These are phyloP conservation scores for Symbiodinium natans DNA, from an alignment of 73 alveolate genomes.

Conservation along the genomic window DNA sequence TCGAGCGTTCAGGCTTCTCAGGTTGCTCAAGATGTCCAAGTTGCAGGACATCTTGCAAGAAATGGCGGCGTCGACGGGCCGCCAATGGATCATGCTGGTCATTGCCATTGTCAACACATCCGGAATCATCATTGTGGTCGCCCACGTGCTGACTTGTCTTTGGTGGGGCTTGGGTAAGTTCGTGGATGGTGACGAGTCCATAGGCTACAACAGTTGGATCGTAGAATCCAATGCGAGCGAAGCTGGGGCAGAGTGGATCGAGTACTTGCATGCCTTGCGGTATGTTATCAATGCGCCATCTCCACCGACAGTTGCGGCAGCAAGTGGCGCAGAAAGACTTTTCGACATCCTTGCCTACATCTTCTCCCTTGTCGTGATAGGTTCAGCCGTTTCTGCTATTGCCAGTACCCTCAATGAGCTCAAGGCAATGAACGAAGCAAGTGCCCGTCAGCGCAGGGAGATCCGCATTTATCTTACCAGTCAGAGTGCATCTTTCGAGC, in stretches of 20 bases:
- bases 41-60: slow-evolving; percentile 63
- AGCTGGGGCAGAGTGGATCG: not conserved
- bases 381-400: slow-evolving; percentile 57
- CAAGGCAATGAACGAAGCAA: slow-evolving; percentile 82
- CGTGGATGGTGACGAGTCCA: not conserved
- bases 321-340: slow-evolving; percentile 1
- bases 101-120: slow-evolving; percentile 64
- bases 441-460: slow-evolving; percentile 62
- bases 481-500: slow-evolving; percentile 52
- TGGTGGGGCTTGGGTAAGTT: slow-evolving; percentile 40
- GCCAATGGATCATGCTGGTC: slow-evolving; percentile 61
- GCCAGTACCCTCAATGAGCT: slow-evolving; percentile 46
- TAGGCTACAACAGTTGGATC: not conserved
- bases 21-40: slow-evolving; percentile 72
- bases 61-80: slow-evolving; percentile 58
- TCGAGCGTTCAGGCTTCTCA: slow-evolving; percentile 59
- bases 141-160: slow-evolving; percentile 40
- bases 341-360: slow-evolving; percentile 36
- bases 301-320: slow-evolving; percentile 29
- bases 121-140: slow-evolving; percentile 16
- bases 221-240: not conserved
- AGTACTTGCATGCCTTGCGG: slow-evolving; percentile 52
- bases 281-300: slow-evolving; percentile 63
- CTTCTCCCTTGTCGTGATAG: slow-evolving; percentile 43
- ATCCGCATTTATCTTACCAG: slow-evolving; percentile 44